Base-by-base conservation (phyloP, 75 land plant species). In the Selaginella tamariscina region DNA sequence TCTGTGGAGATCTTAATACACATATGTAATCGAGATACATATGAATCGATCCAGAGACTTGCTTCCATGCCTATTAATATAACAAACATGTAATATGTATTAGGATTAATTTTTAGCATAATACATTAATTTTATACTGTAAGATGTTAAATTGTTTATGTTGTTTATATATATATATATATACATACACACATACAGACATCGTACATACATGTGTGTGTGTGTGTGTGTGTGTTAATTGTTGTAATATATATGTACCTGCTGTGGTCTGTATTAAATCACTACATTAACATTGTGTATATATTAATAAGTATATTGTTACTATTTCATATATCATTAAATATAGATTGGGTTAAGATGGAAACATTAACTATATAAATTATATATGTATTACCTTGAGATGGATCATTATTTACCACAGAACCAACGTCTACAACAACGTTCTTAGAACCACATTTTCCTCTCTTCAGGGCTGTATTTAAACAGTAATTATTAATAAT, bases 61-160 rank as follows among this genome's bases (percentile, higher is more conserved):
- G 99, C 96, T 70, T 95, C 96, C 97, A 91, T 88, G 49, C n/a
- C n/a, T n/a, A n/a, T n/a, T n/a, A n/a, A n/a, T n/a, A 96, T 91
- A 20, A 96, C 96, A 32, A 91, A 87, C n/a, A n/a, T n/a, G n/a
- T n/a, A n/a, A n/a, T n/a, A n/a, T n/a, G n/a, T n/a, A n/a, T n/a
- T n/a, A n/a, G n/a, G n/a, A n/a, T n/a, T n/a, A n/a, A n/a, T n/a
- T n/a, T n/a, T n/a, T n/a, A n/a, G n/a, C n/a, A n/a, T n/a, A n/a
- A n/a, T n/a, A n/a, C n/a, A n/a, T n/a, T n/a, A n/a, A n/a, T n/a
- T n/a, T n/a, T n/a, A n/a, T n/a, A n/a, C n/a, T n/a, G n/a, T n/a
- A n/a, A n/a, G n/a, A n/a, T n/a, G n/a, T n/a, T n/a, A n/a, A n/a
- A n/a, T n/a, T n/a, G n/a, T n/a, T n/a, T n/a, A n/a, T n/a, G n/a